Base-by-base conservation (phyloP, 108 stramenopile genomes). In the Cyclotella atomus region DNA sequence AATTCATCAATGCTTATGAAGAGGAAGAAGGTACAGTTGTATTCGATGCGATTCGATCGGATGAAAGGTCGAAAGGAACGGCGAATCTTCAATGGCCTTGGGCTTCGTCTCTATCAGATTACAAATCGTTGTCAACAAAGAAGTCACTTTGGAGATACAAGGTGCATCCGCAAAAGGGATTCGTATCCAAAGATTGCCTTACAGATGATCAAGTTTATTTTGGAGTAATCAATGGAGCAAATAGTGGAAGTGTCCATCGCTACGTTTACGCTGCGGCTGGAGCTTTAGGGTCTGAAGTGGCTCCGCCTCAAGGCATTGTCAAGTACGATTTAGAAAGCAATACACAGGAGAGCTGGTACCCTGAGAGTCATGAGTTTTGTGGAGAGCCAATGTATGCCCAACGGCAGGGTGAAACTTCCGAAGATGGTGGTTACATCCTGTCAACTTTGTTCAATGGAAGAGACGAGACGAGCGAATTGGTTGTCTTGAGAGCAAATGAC, bases 351-450 rank as follows among this genome's bases (percentile, higher is more conserved):
- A 65, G 74, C 8, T 92, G 91, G 91, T 85, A 88, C 66, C 91
- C 91, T 34, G 81, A 89, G 50, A 59, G 67, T 21, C 63, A 85
- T 44, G 89, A 95, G 63, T 95, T 92, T 66, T 92, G 91, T 65
- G 94, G 94, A 21, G 94, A 95, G 65, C 94, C 94, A 49, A 91
- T 90, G 88, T 95, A 83, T 83, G 94, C 89, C 32, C 73, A 76
- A 27, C 29, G 71, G 66, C 53, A 57, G 30, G 65, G 59, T 30
- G 83, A 71, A 30, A 73, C 72, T 3, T 54, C 67, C 3, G 87
- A 86, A 67, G 88, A 91, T 60, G 86, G 75, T 54, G 91, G 91
- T 2, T 95, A 95, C 73, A 60, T 95, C 34, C 60, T 95, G 38
- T 74, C 89, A 28, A 82, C 89, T 15, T 35, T 91, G 20, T 89